Evolutionary conservation across 1,284 basidiomycete genomes (phyloP).

Genomic region (Polyporus tsugae): DNA sequence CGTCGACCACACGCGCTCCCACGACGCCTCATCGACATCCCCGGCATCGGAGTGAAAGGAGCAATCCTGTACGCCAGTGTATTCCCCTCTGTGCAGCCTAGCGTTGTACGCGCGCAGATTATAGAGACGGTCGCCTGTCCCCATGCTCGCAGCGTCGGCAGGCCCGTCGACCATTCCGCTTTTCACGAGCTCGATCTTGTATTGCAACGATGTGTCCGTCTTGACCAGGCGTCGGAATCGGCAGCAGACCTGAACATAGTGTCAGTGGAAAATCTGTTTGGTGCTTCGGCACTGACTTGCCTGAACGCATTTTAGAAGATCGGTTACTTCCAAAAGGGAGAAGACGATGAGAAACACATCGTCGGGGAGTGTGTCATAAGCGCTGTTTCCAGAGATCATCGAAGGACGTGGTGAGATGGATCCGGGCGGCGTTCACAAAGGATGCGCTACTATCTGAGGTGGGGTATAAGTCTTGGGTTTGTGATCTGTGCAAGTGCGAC

Average conservation of each 20-base stretch:
- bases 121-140: not conserved
- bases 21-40: not conserved
- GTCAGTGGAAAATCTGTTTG: not conserved
- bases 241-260: not conserved
- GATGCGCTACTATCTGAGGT: too few species aligned
- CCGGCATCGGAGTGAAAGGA: not conserved
- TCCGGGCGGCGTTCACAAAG: too few species aligned
- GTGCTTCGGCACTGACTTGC: not conserved
- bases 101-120: not conserved
- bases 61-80: not conserved
- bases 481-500: too few species aligned
- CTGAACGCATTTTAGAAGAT: not conserved
- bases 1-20: conserved; percentile 6
- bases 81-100: not conserved
- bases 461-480: too few species aligned
- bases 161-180: not conserved
- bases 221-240: not conserved
- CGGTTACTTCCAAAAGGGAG: not conserved
- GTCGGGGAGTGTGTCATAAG: not conserved
- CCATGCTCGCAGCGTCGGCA: not conserved
- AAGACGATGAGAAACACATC: conserved; percentile 1
- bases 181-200: not conserved
- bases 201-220: not conserved
- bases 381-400: not conserved
- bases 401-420: not conserved